Base-by-base conservation (phyloP, 225 moss, liverwort and hornwort genomes). In the Lunularia cruciata region DNA sequence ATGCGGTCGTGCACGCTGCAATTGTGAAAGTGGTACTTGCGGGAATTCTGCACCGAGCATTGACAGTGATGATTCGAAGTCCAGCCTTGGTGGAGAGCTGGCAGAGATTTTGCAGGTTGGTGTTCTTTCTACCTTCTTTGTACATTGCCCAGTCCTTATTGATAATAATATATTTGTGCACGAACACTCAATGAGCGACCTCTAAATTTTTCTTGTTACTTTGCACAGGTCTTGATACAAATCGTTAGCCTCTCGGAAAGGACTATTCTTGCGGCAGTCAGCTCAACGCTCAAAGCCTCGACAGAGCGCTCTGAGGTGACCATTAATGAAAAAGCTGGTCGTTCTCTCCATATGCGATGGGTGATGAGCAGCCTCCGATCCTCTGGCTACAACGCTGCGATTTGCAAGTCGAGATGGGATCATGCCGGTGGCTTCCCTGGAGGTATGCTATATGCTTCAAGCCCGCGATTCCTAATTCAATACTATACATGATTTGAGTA, bases 391-490 rank as follows among this genome's bases (percentile, higher is more conserved):
- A 84, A 95, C 85, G 91, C 94, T 1, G 94, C 86, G 47, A 78
- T 95, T 30, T 95, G 94, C 86, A 95, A 95, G 76, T 89, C 94
- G n/a, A 75, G 86, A 70, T 95, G 94, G 94, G 85, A 86, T 18
- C 87, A 91, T 32, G 86, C 84, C 19, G 89, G 87, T 1, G 88
- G 89, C 61, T 86, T 89, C 57, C 91, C 94, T 22, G 91, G 89
- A 79, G 94, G 94, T 75, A 16, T 68, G 60, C 58, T 3, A n/a
- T 51, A 4, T 23, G 23, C 1, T 20, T 9, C 0, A 3, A 51
- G 18, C 22, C 51, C 2, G n/a, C 0, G 25, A 20, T 18, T 51
- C 20, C 22, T 6, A 22, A 20, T 2, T 51, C 2, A 6, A 0
- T 9, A 22, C 22, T 20, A 51, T 51, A 16, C 43, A 43, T 43